phyloP scores from a whole-genome alignment of 352 stramenopile species.

The Pythium aphanidermatum region DNA sequence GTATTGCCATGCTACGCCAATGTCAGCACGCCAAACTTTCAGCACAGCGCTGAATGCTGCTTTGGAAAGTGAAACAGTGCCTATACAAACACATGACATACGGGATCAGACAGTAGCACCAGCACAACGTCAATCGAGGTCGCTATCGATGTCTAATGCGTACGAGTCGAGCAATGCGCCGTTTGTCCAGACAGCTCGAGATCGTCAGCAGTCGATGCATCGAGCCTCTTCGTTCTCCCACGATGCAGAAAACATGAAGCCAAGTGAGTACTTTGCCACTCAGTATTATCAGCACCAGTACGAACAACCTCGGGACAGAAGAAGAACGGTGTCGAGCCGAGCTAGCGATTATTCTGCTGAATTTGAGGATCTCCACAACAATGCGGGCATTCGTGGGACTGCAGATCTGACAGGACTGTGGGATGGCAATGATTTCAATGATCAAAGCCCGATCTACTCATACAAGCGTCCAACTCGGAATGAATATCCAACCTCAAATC shows the following conservation, averaged over 20 bases:
- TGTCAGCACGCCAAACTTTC: slow-evolving; percentile 2
- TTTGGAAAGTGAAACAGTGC: too few relatives aligned
- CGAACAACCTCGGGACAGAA: neutral
- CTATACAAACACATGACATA: too few relatives aligned
- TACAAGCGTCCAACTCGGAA: too few relatives aligned
- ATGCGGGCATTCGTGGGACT: slow-evolving; percentile 15
- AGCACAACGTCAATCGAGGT: neutral
- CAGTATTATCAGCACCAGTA: slow-evolving; percentile 9
- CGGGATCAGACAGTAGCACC: neutral
- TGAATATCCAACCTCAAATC: too few relatives aligned
- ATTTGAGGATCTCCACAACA: slow-evolving; percentile 8
- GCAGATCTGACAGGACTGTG: slow-evolving; percentile 17
- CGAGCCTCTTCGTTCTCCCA: neutral
- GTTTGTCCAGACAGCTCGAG: neutral
- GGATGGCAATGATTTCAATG: slow-evolving; percentile 5
- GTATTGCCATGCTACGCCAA: slow-evolving; percentile 36
- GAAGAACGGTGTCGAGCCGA: slow-evolving; percentile 4
- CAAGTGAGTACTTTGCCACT: slow-evolving; percentile 17
- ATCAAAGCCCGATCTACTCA: too few relatives aligned
- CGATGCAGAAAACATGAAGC: slow-evolving; percentile 4
- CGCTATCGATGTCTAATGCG: too few relatives aligned
- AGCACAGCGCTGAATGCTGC: too few relatives aligned
- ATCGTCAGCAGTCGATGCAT: slow-evolving; percentile 1
- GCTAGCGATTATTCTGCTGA: slow-evolving; percentile 17
- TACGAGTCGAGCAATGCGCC: neutral